Conservation (phyloP, 1,139 yeast species). For the Debaryomyces psychrophilus region DNA sequence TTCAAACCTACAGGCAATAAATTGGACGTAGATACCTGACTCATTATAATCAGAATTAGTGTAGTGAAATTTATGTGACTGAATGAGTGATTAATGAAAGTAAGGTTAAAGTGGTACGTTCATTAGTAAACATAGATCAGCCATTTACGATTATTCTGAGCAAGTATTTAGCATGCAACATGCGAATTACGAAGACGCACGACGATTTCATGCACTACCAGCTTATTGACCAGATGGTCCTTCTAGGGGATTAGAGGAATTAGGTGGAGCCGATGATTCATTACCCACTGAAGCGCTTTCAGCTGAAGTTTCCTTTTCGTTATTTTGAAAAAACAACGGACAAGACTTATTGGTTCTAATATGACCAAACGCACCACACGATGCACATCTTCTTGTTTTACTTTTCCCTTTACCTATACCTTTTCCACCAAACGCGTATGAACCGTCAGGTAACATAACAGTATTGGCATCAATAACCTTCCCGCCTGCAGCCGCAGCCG, state of each 20-base stretch:
- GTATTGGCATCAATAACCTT: conserved; percentile 47
- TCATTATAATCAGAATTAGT: too few species aligned
- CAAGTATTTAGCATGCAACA: too few species aligned
- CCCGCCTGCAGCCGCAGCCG: conserved; percentile 53
- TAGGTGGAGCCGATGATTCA: neutral
- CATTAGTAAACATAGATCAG: too few species aligned
- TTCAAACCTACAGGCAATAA: neutral
- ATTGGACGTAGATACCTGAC: too few species aligned
- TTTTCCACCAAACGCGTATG: conserved; percentile 57
- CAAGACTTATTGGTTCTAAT: conserved; percentile 88
- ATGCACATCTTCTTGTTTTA: conserved; percentile 84
- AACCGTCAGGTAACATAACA: conserved; percentile 48
- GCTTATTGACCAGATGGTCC: neutral
- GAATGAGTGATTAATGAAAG: too few species aligned
- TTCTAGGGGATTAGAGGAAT: neutral
- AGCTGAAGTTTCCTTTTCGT: conserved; percentile 10
- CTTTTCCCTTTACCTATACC: conserved; percentile 78
- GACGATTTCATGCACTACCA: neutral
- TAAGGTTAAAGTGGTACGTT: too few species aligned
- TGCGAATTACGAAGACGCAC: too few species aligned
- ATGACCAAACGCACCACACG: conserved; percentile 95
- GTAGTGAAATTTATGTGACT: too few species aligned
- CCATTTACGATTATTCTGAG: too few species aligned
- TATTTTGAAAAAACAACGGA: conserved; percentile 65
- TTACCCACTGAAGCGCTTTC: neutral